Evolutionary conservation across 2,329 filamentous ascomycete genomes (phyloP).

Genomic region (Aspergillus piperis): DNA sequence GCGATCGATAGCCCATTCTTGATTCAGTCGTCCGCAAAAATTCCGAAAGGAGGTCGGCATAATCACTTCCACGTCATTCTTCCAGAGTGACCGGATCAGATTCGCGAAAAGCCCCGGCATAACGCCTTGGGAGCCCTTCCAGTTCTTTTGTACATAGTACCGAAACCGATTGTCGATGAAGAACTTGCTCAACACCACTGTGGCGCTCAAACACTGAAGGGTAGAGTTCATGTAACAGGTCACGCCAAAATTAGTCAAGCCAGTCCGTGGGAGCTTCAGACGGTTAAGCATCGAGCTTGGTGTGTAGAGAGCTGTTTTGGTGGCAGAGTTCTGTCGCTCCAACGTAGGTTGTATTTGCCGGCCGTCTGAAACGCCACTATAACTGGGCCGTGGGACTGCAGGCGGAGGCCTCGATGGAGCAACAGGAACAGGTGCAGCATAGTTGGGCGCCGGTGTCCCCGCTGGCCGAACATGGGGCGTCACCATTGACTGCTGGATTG

Average conservation of each 20-base stretch:
- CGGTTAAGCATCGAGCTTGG: conserved; percentile 45
- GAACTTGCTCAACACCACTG: conserved; percentile 61
- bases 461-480: conserved; percentile 38
- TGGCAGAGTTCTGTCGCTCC: conserved; percentile 48
- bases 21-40: conserved; percentile 65
- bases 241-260: conserved; percentile 76
- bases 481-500: conserved; percentile 60
- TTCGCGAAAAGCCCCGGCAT: conserved; percentile 64
- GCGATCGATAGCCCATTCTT: conserved; percentile 68
- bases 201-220: conserved; percentile 78
- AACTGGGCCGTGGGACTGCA: conserved; percentile 69
- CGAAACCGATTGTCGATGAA: conserved; percentile 66
- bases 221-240: conserved; percentile 94
- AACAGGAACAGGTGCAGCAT: conserved; percentile 55
- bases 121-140: conserved; percentile 65
- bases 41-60: conserved; percentile 64
- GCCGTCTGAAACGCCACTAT: conserved; percentile 75
- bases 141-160: conserved; percentile 62
- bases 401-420: conserved; percentile 67
- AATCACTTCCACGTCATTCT: conserved; percentile 55
- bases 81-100: conserved; percentile 63
- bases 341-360: conserved; percentile 48
- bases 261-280: conserved; percentile 63
- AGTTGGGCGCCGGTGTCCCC: conserved; percentile 33
- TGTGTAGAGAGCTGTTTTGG: conserved; percentile 46